A percentile compares a stretch with the other conserved stretches of the same genome.
These are phyloP conservation scores for Fusarium nygamai DNA, from an alignment of 2,329 filamentous ascomycete species.

Conservation along the genomic window DNA sequence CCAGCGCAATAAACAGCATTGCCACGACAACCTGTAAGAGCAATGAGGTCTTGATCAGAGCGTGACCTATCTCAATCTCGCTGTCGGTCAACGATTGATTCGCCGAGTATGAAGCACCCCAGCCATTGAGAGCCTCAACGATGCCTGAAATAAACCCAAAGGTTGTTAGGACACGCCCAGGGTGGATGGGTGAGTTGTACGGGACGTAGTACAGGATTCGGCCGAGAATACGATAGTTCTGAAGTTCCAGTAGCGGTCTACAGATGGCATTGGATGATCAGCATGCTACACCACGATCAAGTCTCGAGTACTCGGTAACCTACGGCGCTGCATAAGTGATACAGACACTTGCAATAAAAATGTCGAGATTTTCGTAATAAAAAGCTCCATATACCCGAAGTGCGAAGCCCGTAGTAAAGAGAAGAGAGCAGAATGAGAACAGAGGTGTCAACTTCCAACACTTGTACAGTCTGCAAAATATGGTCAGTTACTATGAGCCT, in stretches of 20 bases:
- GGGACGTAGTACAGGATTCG: slow-evolving; percentile 67
- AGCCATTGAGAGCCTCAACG: slow-evolving; percentile 59
- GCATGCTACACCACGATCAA: neutral
- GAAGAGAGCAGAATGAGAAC: slow-evolving; percentile 62
- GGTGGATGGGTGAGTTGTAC: slow-evolving; percentile 63
- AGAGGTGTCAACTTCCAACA: slow-evolving; percentile 65
- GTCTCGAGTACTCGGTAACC: slow-evolving; percentile 2
- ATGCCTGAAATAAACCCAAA: slow-evolving; percentile 58
- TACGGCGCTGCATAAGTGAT: slow-evolving; percentile 50
- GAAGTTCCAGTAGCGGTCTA: slow-evolving; percentile 67
- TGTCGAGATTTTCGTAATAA: slow-evolving; percentile 45
- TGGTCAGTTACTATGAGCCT: neutral
- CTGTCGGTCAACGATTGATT: slow-evolving; percentile 54
- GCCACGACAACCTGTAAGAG: slow-evolving; percentile 66
- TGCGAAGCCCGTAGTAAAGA: slow-evolving; percentile 67
- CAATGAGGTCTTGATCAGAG: slow-evolving; percentile 61
- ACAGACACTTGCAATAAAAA: slow-evolving; percentile 49
- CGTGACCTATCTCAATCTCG: slow-evolving; percentile 54
- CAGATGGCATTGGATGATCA: neutral
- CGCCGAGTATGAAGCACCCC: slow-evolving; percentile 59
- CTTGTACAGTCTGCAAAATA: slow-evolving; percentile 58
- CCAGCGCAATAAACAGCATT: slow-evolving; percentile 58
- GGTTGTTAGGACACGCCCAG: slow-evolving; percentile 55
- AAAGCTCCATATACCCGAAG: slow-evolving; percentile 50
- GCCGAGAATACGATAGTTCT: slow-evolving; percentile 70